phyloP scores from a whole-genome alignment of 2,329 filamentous ascomycete species.

The Metarhizium robertsii region DNA sequence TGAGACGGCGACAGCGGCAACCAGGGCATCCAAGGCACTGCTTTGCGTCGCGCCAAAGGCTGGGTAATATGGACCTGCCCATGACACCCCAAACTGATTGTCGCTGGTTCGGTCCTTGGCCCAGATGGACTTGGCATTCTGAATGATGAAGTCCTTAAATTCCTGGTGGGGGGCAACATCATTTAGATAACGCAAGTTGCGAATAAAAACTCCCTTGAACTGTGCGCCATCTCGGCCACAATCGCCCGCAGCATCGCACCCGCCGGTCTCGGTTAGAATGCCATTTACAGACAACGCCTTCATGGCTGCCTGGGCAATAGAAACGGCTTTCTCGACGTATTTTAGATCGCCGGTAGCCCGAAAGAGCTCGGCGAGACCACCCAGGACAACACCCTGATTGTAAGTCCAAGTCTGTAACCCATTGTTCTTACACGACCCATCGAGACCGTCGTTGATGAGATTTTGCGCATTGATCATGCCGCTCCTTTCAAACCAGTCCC shows the following conservation, averaged over 20 bases:
- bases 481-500: slow-evolving; percentile 41
- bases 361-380: slow-evolving; percentile 42
- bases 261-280: slow-evolving; percentile 32
- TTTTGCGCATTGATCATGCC: slow-evolving; percentile 42
- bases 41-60: slow-evolving; percentile 52
- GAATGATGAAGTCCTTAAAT: slow-evolving; percentile 45
- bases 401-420: slow-evolving; percentile 41
- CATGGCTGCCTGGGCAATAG: slow-evolving; percentile 45
- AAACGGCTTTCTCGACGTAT: slow-evolving; percentile 32
- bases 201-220: slow-evolving; percentile 65
- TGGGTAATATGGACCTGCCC: slow-evolving; percentile 49
- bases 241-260: slow-evolving; percentile 24
- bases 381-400: slow-evolving; percentile 50
- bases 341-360: slow-evolving; percentile 30
- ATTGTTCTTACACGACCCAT: slow-evolving; percentile 40
- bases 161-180: slow-evolving; percentile 35
- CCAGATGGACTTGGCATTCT: slow-evolving; percentile 61
- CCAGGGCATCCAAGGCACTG: slow-evolving; percentile 56
- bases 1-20: slow-evolving; percentile 44
- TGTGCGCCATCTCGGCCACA: slow-evolving; percentile 45
- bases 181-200: slow-evolving; percentile 53
- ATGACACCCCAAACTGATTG: slow-evolving; percentile 51
- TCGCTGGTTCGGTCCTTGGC: slow-evolving; percentile 39
- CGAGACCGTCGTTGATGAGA: slow-evolving; percentile 46
- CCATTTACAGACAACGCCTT: slow-evolving; percentile 30